Evolutionary conservation across 2,329 filamentous ascomycete genomes (phyloP).

Genomic region (Aspergillus fijiensis): DNA sequence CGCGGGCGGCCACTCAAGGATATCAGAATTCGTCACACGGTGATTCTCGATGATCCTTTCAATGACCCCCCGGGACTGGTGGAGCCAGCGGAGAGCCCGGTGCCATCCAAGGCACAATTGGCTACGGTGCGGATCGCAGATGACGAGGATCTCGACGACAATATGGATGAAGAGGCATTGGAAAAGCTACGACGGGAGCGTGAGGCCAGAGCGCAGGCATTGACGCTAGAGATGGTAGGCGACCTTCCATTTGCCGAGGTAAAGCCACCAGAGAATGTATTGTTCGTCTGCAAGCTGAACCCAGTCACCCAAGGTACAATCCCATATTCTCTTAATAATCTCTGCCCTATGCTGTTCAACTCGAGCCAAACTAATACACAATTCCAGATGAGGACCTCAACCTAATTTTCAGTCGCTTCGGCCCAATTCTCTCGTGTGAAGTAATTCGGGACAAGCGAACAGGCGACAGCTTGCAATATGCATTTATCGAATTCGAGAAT

Average conservation of each 20-base stretch:
- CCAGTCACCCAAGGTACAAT: conserved; percentile 74
- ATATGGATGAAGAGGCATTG: conserved; percentile 75
- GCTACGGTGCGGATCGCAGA: conserved; percentile 89
- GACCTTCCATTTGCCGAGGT: conserved; percentile 97
- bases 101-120: conserved; percentile 79
- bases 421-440: conserved; percentile 91
- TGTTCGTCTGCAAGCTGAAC: conserved; percentile 98
- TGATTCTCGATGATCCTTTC: conserved; percentile 88
- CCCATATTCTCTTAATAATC: background rate
- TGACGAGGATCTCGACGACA: conserved; percentile 76
- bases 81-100: conserved; percentile 75
- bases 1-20: conserved; percentile 86
- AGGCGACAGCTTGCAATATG: conserved; percentile 92
- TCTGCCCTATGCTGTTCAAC: background rate
- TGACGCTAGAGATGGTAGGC: conserved; percentile 96
- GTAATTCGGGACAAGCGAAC: conserved; percentile 93
- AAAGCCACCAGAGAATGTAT: conserved; percentile 91
- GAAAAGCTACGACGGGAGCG: conserved; percentile 81
- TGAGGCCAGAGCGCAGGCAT: conserved; percentile 87
- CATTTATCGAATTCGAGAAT: conserved; percentile 94
- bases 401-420: conserved; percentile 95
- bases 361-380: background rate
- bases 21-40: conserved; percentile 89
- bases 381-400: conserved; percentile 80
- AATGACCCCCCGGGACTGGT: conserved; percentile 74